A percentile compares a stretch with the other conserved stretches of the same genome.
phyloP scores from a whole-genome alignment of 1,284 basidiomycete species.

The Volvariella volvacea region DNA sequence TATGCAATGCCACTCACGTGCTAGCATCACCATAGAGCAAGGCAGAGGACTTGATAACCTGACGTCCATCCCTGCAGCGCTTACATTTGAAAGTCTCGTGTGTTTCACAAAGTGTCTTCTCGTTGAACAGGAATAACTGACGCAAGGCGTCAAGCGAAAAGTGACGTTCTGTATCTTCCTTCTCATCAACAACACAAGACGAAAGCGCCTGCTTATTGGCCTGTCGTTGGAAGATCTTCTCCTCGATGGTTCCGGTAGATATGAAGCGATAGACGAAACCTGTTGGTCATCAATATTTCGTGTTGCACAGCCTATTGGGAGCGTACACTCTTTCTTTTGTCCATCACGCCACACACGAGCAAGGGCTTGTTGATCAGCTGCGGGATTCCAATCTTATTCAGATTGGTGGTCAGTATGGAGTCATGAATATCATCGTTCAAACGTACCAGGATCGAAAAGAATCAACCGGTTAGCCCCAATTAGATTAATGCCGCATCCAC shows the following conservation, averaged over 20 bases:
- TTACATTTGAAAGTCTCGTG: conserved; percentile 99
- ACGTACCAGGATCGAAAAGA: conserved; percentile 88
- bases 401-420: not conserved
- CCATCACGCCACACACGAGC: conserved; percentile 99
- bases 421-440: not conserved
- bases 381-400: conserved; percentile 90
- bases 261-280: conserved; percentile 99
- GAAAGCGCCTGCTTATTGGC: conserved; percentile 96
- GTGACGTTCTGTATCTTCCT: conserved; percentile 92
- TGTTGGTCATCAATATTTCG: conserved; percentile 19
- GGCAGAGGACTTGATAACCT: conserved; percentile 78
- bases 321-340: conserved; percentile 96
- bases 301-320: not conserved
- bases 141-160: conserved; percentile 89
- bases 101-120: conserved; percentile 86
- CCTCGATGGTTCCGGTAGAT: conserved; percentile 96
- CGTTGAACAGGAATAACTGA: conserved; percentile 90
- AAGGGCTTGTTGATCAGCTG: conserved; percentile 96
- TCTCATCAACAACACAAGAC: conserved; percentile 96
- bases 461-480: conserved; percentile 96
- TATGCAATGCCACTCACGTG: conserved; percentile 61
- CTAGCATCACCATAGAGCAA: conserved; percentile 95
- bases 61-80: conserved; percentile 85
- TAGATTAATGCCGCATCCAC: conserved; percentile 97
- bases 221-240: conserved; percentile 97